Evolutionary conservation across 257 asterid species (phyloP).

Genomic region (Penstemon davidsonii): DNA sequence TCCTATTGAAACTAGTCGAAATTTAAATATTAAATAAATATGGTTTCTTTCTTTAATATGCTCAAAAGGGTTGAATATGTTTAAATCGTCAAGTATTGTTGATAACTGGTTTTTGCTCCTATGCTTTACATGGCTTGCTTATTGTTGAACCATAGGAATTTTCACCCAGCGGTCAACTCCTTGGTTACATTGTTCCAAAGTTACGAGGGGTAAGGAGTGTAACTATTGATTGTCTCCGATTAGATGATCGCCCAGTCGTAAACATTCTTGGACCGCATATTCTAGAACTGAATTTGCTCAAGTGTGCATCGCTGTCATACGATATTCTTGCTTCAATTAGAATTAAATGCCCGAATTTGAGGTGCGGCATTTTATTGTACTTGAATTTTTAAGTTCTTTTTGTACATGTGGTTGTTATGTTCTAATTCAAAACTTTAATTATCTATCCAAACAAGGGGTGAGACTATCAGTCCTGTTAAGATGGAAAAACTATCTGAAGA

Average conservation of each 20-base stretch:
- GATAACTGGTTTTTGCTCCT: background rate
- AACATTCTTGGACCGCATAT: constrained; percentile 50
- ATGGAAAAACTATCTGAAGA: background rate
- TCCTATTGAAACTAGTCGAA: background rate
- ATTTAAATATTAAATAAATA: too few relatives aligned
- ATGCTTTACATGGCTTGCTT: too few relatives aligned
- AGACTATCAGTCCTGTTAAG: background rate
- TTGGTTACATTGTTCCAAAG: constrained; percentile 43
- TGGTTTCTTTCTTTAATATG: too few relatives aligned
- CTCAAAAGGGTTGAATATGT: too few relatives aligned
- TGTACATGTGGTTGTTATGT: background rate
- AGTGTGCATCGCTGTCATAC: constrained; percentile 53
- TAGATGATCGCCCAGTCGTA: constrained; percentile 45
- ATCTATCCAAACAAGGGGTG: background rate
- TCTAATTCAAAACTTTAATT: constrained; percentile 1
- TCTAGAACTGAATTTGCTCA: constrained; percentile 62
- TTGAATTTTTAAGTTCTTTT: background rate
- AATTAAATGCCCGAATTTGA: constrained; percentile 59
- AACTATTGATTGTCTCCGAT: constrained; percentile 61
- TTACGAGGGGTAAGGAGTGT: constrained; percentile 42
- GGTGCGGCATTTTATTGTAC: constrained; percentile 36
- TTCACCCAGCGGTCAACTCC: constrained; percentile 50
- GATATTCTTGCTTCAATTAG: constrained; percentile 50
- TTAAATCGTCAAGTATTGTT: background rate
- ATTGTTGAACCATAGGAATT: constrained; percentile 38